Base-by-base conservation (phyloP, 345 rosid genomes). In the Salix caprea region DNA sequence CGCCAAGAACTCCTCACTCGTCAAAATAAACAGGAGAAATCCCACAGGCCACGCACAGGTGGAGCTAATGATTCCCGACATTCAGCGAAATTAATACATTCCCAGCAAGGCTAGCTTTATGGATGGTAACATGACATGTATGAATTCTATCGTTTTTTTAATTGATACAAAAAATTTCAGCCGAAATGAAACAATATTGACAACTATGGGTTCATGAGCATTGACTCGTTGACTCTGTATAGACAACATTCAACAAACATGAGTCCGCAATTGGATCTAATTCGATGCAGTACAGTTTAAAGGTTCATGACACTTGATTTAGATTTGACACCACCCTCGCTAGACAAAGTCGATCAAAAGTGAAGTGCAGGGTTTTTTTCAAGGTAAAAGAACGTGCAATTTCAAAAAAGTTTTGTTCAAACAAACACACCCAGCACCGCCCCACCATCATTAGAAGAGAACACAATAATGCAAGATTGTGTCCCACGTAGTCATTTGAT, bases 391-490 rank as follows among this genome's bases (percentile, higher is more conserved):
- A 67, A 72, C 21, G 56, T 18, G 58, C 61, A 65, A 71, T 61
- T 72, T 56, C 72, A 60, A 42, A 65, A 80, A 73, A 48, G 75
- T 64, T 77, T 1, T 74, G 76, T 73, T 34, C 40, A 54, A 21
- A 76, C 71, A 82, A 75, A 77, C 81, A 70, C 61, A 42, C 68
- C 78, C 69, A 79, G 26, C 44, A 77, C 64, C 82, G 73, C 83
- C 87, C 81, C 83, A 82, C 82, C 81, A 84, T 69, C 64, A 77
- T 76, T 52, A 48, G 62, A 69, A 69, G 39, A 69, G 40, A 79
- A 82, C 86, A 84, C 78, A 70, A 84, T 81, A 70, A 87, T 81
- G 73, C 46, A 76, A 40, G 68, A 52, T 61, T 0, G 66, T 39
- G 67, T 69, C 76, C 64, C 76, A 74, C 65, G 14, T 26, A 23